phyloP scores from a whole-genome alignment of 2,329 filamentous ascomycete genomes.

The Thelonectria discophora region DNA sequence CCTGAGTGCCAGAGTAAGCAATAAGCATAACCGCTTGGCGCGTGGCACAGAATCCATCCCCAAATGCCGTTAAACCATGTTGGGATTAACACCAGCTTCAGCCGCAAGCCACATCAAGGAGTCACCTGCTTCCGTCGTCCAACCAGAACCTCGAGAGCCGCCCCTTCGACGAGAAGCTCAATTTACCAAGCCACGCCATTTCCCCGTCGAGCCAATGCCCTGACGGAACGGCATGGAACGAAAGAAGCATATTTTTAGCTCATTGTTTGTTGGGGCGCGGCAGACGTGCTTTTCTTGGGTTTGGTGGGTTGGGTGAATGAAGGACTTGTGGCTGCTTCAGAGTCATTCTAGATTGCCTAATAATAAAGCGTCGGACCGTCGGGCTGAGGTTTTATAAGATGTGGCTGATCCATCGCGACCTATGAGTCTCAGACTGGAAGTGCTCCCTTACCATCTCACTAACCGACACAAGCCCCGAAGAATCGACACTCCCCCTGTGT shows the following conservation, averaged over 20 bases:
- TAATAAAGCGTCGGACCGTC: not conserved
- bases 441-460: not conserved
- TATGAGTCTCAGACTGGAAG: not conserved
- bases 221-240: not conserved
- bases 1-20: not conserved
- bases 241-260: conserved; percentile 9
- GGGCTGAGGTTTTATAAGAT: not conserved
- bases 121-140: not conserved
- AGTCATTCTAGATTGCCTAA: not conserved
- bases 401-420: too few species aligned
- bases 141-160: not conserved
- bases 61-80: not conserved
- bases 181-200: conserved; percentile 4
- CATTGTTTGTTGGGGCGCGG: not conserved
- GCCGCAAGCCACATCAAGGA: not conserved
- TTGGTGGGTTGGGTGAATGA: not conserved
- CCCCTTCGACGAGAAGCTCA: not conserved
- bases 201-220: conserved; percentile 1
- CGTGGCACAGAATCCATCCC: not conserved
- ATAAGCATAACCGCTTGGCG: not conserved
- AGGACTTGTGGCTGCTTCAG: not conserved
- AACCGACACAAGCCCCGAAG: not conserved
- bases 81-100: not conserved
- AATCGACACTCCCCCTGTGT: too few species aligned
- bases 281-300: not conserved